phyloP scores from a whole-genome alignment of 352 stramenopile genomes.

The Phytophthora sansomeana region DNA sequence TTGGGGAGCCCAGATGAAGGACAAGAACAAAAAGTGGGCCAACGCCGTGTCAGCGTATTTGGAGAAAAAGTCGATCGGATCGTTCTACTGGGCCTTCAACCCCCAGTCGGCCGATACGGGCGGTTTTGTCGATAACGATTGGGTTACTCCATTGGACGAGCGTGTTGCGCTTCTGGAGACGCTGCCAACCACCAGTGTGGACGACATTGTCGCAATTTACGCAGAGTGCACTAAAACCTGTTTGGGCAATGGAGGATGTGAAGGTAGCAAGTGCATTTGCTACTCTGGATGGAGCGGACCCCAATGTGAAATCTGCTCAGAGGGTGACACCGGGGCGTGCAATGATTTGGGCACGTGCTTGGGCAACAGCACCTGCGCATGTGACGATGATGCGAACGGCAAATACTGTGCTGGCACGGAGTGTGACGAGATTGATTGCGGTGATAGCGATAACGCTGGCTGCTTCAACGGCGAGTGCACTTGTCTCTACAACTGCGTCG shows the following conservation, averaged over 20 bases:
- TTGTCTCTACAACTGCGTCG: slow-evolving; percentile 65
- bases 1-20: slow-evolving; percentile 73
- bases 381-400: slow-evolving; percentile 54
- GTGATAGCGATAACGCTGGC: slow-evolving; percentile 52
- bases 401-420: slow-evolving; percentile 60
- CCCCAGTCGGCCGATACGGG: slow-evolving; percentile 75
- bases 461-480: slow-evolving; percentile 64
- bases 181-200: slow-evolving; percentile 51
- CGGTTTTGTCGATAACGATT: slow-evolving; percentile 77
- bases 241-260: slow-evolving; percentile 57
- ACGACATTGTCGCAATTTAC: slow-evolving; percentile 49
- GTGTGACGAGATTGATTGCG: slow-evolving; percentile 63
- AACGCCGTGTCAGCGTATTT: slow-evolving; percentile 61
- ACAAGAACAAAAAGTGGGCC: slow-evolving; percentile 67
- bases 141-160: slow-evolving; percentile 65
- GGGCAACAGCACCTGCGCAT: slow-evolving; percentile 66
- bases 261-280: slow-evolving; percentile 58
- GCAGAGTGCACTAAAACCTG: slow-evolving; percentile 50
- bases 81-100: slow-evolving; percentile 85
- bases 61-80: slow-evolving; percentile 59
- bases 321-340: slow-evolving; percentile 58
- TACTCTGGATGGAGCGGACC: slow-evolving; percentile 69
- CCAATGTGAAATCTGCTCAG: slow-evolving; percentile 70
- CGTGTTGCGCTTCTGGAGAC: slow-evolving; percentile 56
- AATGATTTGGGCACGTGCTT: slow-evolving; percentile 62